Percentiles rank a stretch among this genome's conserved stretches.
These are phyloP conservation scores for Emergomyces orientalis DNA, from an alignment of 2,329 filamentous ascomycete genomes.

Conservation along the genomic window DNA sequence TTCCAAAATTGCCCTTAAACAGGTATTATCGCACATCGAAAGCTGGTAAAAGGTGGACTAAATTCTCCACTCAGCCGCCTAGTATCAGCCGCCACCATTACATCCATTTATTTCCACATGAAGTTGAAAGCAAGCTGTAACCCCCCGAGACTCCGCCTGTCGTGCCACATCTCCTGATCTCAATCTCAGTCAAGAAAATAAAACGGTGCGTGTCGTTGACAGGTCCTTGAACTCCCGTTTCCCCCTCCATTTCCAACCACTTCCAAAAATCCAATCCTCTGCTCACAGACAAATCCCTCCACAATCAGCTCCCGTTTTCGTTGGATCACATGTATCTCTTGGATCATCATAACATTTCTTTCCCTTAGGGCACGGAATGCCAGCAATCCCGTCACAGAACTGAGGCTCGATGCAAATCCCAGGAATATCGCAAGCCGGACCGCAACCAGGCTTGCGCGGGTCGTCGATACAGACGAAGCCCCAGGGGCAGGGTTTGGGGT, in stretches of 20 bases:
- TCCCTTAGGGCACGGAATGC: background rate
- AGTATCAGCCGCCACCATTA: background rate
- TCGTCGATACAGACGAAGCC: background rate
- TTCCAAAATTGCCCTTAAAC: background rate
- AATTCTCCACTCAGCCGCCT: background rate
- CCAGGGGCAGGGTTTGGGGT: background rate
- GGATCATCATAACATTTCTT: slow-evolving; percentile 5
- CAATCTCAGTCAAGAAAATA: background rate
- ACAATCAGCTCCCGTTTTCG: slow-evolving; percentile 5
- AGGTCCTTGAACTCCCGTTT: no score
- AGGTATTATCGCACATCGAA: background rate
- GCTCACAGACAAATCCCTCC: slow-evolving; percentile 1
- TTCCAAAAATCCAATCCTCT: background rate
- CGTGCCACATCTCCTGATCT: background rate
- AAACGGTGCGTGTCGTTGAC: background rate
- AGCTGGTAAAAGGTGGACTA: background rate
- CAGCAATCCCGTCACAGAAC: slow-evolving; percentile 6
- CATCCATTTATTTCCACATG: background rate
- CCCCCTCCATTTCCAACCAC: background rate
- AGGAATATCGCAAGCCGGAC: background rate
- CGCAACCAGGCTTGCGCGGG: background rate
- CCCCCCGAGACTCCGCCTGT: no score
- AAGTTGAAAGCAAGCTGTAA: background rate
- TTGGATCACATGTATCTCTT: slow-evolving; percentile 4
- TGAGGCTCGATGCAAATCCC: slow-evolving; percentile 1